A percentile compares a stretch with the other conserved stretches of the same genome.
These are phyloP conservation scores for Leccinum obscurum DNA, from an alignment of 768 basidiomycete genomes.

Conservation along the genomic window DNA sequence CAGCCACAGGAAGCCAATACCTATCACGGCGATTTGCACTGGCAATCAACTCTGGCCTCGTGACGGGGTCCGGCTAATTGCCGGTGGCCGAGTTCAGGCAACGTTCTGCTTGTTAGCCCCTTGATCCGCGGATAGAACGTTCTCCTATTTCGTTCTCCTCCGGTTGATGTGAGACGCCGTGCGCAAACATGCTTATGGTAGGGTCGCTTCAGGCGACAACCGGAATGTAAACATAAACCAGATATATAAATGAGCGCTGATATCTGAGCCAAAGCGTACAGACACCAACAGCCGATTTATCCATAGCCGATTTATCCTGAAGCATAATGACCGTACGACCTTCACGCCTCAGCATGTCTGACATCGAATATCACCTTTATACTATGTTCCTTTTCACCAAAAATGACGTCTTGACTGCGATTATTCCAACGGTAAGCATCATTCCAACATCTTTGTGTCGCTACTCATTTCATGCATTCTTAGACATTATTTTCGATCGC, in stretches of 20 bases:
- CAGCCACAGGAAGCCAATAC: neutral
- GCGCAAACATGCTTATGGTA: neutral
- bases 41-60: neutral
- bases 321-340: slow-evolving; percentile 22
- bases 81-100: neutral
- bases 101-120: neutral
- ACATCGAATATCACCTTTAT: slow-evolving; percentile 26
- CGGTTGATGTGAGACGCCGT: neutral
- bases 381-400: slow-evolving; percentile 43
- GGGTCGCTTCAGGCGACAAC: slow-evolving; percentile 6
- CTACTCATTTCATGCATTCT: neutral
- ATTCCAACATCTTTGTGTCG: accelerated
- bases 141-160: neutral
- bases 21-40: neutral
- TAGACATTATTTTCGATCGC: slow-evolving; percentile 37
- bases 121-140: neutral
- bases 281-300: neutral
- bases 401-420: slow-evolving; percentile 46
- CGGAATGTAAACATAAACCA: neutral
- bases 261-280: neutral
- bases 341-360: slow-evolving; percentile 2
- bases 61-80: neutral
- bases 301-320: neutral
- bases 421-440: slow-evolving; percentile 46
- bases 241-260: slow-evolving; percentile 8